Conservation (phyloP, 2,329 filamentous ascomycete species). For the Diaporthe nobilis region DNA sequence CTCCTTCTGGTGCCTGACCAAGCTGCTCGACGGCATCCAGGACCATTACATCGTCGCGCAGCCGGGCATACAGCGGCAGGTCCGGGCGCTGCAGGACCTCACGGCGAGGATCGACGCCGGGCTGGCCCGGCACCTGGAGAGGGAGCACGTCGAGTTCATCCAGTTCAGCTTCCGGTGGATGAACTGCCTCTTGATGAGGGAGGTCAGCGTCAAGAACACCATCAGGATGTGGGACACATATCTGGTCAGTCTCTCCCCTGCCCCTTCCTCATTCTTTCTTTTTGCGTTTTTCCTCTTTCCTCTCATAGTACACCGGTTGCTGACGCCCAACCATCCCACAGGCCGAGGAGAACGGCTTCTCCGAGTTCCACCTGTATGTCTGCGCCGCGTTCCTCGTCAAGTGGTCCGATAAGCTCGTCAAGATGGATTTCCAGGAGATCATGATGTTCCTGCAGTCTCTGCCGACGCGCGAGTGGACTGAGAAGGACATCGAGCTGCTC, state of each 20-base stretch:
- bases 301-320: no score
- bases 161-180: conserved; percentile 99
- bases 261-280: no score
- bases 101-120: conserved; percentile 89
- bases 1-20: conserved; percentile 98
- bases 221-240: conserved; percentile 99
- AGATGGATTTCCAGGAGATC: conserved; percentile 98
- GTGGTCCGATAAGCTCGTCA: conserved; percentile 94
- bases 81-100: conserved; percentile 88
- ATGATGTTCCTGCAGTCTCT: conserved; percentile 99
- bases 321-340: no score
- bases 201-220: conserved; percentile 95
- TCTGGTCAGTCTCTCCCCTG: conserved; percentile 82
- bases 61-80: conserved; percentile 95
- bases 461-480: conserved; percentile 94
- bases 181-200: conserved; percentile 98
- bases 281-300: no score
- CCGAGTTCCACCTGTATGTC: conserved; percentile 97
- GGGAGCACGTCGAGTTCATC: conserved; percentile 96
- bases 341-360: conserved; percentile 99
- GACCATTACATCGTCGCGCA: conserved; percentile 99
- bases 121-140: conserved; percentile 89
- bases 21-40: conserved; percentile 97
- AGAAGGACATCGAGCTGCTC: conserved; percentile 96
- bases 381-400: conserved; percentile 98